Evolutionary conservation across 345 rosid species (phyloP).

Genomic region (Anastatica hierochuntica): DNA sequence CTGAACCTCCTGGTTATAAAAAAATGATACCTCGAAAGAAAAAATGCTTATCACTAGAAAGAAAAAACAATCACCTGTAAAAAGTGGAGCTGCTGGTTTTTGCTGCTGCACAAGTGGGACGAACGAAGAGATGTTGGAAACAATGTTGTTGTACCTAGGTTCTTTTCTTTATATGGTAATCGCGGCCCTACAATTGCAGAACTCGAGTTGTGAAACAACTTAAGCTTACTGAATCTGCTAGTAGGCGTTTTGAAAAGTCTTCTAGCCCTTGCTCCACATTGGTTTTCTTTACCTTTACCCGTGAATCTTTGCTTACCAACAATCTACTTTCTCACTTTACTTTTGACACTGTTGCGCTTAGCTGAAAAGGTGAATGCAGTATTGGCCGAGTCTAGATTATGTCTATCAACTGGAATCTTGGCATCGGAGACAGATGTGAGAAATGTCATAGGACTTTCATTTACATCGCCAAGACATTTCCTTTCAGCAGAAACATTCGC

Average conservation of each 20-base stretch:
- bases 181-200: conserved; percentile 31
- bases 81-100: conserved; percentile 48
- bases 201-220: conserved; percentile 44
- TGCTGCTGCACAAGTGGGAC: conserved; percentile 72
- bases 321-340: conserved; percentile 31
- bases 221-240: conserved; percentile 46
- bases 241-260: conserved; percentile 34
- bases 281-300: conserved; percentile 43
- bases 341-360: conserved; percentile 34
- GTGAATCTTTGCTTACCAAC: conserved; percentile 41
- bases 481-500: conserved; percentile 34
- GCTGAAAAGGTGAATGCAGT: conserved; percentile 42
- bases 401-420: conserved; percentile 37
- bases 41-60: not conserved
- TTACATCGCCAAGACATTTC: conserved; percentile 48
- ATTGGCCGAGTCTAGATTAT: conserved; percentile 55
- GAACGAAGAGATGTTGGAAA: conserved; percentile 66
- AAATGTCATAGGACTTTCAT: conserved; percentile 26
- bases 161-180: conserved; percentile 37
- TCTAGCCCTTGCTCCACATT: conserved; percentile 28
- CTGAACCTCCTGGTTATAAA: no score
- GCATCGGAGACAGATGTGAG: conserved; percentile 39
- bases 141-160: conserved; percentile 58
- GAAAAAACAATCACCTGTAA: conserved; percentile 45
- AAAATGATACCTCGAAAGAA: not conserved